phyloP scores from a whole-genome alignment of 495 filamentous ascomycete species.

The Aspergillus affinis region DNA sequence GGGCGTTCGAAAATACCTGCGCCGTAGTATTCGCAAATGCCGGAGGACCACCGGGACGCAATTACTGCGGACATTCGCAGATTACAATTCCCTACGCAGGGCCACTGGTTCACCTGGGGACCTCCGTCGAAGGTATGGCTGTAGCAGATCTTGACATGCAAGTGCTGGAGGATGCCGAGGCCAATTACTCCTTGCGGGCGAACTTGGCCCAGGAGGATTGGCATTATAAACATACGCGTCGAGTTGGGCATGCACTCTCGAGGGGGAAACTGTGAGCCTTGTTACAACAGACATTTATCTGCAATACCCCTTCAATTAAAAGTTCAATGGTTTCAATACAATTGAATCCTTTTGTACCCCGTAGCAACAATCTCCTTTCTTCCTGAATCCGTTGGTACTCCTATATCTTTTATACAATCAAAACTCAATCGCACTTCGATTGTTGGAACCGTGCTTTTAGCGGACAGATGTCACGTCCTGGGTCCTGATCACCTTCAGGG shows the following conservation, averaged over 20 bases:
- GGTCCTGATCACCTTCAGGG: conserved; percentile 7
- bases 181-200: conserved; percentile 7
- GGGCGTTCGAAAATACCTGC: conserved; percentile 10
- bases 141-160: conserved; percentile 6
- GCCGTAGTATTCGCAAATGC: conserved; percentile 8
- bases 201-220: conserved; percentile 6
- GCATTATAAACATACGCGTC: conserved; percentile 10
- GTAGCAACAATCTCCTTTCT: too few species aligned
- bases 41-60: conserved; percentile 7
- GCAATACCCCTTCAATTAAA: too few species aligned
- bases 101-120: conserved; percentile 3
- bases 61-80: conserved; percentile 9
- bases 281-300: too few species aligned
- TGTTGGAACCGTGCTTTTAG: conserved; percentile 7
- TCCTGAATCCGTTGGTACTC: too few species aligned
- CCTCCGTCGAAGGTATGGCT: conserved; percentile 3
- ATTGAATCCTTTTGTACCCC: too few species aligned
- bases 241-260: background rate
- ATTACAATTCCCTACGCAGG: conserved; percentile 9
- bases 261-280: conserved; percentile 3
- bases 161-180: conserved; percentile 5
- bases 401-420: too few species aligned
- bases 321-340: too few species aligned
- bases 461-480: conserved; percentile 8
- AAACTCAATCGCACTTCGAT: background rate